Conservation (phyloP, 371 early-diverging fungal genomes). For the Apophysomyces variabilis region DNA sequence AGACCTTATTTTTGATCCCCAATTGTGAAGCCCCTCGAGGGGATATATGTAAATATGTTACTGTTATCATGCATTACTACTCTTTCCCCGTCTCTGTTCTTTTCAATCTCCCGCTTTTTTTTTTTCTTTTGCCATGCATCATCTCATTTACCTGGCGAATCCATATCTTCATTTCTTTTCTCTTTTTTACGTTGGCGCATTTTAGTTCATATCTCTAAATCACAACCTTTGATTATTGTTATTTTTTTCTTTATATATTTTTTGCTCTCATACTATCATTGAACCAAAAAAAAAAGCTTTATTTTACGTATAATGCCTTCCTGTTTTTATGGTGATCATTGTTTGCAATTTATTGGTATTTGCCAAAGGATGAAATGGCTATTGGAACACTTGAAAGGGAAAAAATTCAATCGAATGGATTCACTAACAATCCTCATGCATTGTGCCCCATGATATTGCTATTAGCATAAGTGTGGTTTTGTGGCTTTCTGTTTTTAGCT, state of each 20-base stretch:
- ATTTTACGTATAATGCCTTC: no score
- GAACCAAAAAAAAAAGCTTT: neutral
- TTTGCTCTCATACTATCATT: constrained; percentile 8
- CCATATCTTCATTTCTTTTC: constrained; percentile 4
- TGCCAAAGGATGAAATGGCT: no score
- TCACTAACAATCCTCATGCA: no score
- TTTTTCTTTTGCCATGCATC: constrained; percentile 11
- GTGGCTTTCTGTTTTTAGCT: no score
- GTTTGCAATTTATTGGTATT: no score
- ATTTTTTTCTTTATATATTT: neutral
- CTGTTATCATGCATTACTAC: constrained; percentile 11
- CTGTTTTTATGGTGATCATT: no score
- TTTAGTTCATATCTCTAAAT: constrained; percentile 5
- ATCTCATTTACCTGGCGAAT: constrained; percentile 8
- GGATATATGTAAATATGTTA: constrained; percentile 10
- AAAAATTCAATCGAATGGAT: no score
- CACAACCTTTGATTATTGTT: constrained; percentile 5
- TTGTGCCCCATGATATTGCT: no score
- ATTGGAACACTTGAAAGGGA: no score
- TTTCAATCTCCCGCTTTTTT: neutral
- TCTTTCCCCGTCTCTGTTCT: neutral
- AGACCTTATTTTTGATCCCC: constrained; percentile 9
- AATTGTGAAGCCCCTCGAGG: constrained; percentile 10
- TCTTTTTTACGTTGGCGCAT: constrained; percentile 1
- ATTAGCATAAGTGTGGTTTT: no score